Evolutionary conservation across 2,329 filamentous ascomycete genomes (phyloP), one percentile per base, ranked within the genome.

Genomic region (Onygenales sp.): DNA sequence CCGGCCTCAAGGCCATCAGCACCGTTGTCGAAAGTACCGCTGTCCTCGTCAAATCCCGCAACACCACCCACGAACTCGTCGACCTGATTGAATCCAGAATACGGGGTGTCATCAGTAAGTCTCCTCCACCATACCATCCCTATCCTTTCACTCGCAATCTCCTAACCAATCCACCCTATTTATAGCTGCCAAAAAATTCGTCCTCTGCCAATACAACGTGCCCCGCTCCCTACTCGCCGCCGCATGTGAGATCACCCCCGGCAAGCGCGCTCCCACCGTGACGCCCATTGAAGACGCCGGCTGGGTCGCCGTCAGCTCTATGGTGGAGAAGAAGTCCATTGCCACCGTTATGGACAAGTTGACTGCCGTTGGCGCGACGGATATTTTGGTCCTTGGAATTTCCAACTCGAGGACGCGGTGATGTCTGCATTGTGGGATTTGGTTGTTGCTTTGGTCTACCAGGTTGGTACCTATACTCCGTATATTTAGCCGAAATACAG

Each of bases 181-280:
- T 37, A 1, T 57, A 83, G 81, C 89, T 42, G 93, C 93, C 8
- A 89, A 98, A 74, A 86, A 84, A 70, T 97, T 87, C 67, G 89
- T 97, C 32, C 82, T 97, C 33, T 97, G 93, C 76, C 90, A 94
- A 67, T 98, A 97, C 79, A 98, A 98, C 73, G 82, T 97, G 55
- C 80, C 87, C 61, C 83, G 91, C 56, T 68, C 72, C 47, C 80
- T 81, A 52, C 81, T 98, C 53, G 65, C 77, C 6, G 74, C 76
- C 34, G 91, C 87, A 7, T 82, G 79, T 46, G 80, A 80, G 61
- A 87, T 97, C 67, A 96, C 93, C 0, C 93, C 93, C 0, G 93
- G 93, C 57, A 95, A 93, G 75, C 86, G 93, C 49, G 91, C 93
- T 2, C 88, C 93, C 2, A 97, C 92, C 2, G 80, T 97, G 61